A percentile compares a stretch with the other conserved stretches of the same genome.
These are phyloP conservation scores for Paecilomyces sp. DNA, from an alignment of 2,329 filamentous ascomycete genomes.

Conservation along the genomic window DNA sequence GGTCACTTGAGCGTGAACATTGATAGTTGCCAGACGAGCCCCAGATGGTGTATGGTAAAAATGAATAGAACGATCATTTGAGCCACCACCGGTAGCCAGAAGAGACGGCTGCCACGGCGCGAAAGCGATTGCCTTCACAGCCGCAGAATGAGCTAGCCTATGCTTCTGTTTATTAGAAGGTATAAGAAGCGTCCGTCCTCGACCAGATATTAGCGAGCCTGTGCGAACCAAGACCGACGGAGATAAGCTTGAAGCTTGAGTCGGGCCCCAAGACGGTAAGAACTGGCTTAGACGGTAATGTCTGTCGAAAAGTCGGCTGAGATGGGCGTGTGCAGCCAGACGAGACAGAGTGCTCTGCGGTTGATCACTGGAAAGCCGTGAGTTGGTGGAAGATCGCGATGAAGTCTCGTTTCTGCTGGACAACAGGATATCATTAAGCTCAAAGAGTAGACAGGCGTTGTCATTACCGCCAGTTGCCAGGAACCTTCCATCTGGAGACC, in stretches of 20 bases:
- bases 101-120: slow-evolving; percentile 88
- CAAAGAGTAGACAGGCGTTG: slow-evolving; percentile 78
- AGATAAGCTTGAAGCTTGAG: slow-evolving; percentile 10
- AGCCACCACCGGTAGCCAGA: slow-evolving; percentile 84
- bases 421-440: slow-evolving; percentile 53
- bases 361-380: background rate
- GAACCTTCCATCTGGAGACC: slow-evolving; percentile 66
- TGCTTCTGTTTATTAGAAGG: slow-evolving; percentile 57
- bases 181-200: slow-evolving; percentile 42
- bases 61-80: slow-evolving; percentile 90
- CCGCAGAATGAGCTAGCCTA: slow-evolving; percentile 71
- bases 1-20: slow-evolving; percentile 88
- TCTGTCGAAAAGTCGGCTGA: slow-evolving; percentile 16
- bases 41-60: slow-evolving; percentile 88
- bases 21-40: slow-evolving; percentile 78
- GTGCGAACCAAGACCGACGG: slow-evolving; percentile 16
- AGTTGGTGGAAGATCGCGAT: background rate
- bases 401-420: background rate
- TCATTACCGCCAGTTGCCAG: slow-evolving; percentile 92
- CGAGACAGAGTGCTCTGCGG: slow-evolving; percentile 14
- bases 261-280: slow-evolving; percentile 19
- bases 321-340: slow-evolving; percentile 10
- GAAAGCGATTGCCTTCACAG: slow-evolving; percentile 94
- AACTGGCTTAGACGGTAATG: slow-evolving; percentile 16
- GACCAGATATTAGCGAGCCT: slow-evolving; percentile 21